Evolutionary conservation across 2,329 filamentous ascomycete genomes (phyloP), one percentile per base, ranked within the genome.

Genomic region (Sporothrix brasiliensis): DNA sequence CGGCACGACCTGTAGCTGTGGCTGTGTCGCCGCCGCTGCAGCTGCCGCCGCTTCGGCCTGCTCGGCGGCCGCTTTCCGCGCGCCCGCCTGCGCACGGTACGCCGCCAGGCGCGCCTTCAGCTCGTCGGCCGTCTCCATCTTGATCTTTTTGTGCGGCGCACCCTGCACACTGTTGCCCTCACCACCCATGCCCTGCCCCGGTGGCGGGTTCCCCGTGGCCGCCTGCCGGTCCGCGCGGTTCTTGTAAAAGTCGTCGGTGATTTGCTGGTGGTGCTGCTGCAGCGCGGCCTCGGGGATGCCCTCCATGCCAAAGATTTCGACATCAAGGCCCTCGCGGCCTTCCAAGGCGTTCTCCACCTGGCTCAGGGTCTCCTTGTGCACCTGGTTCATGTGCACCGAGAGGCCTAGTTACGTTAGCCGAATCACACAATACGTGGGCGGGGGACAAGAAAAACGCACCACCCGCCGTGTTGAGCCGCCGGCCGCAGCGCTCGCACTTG

Each of bases 291-390:
- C 91, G 2, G 95, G 95, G 50, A 98, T 92, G 77, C 95, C 95
- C 79, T 97, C 93, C 92, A 97, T 97, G 77, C 94, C 95, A 79
- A 98, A 99, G 77, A 99, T 97, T 81, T 99, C 95, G 72, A 97
- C 89, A 72, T 97, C 93, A 72, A 97, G 88, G 71, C 91, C 91
- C 74, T 92, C 88, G 73, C 95, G 89, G 77, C 94, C 94, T 0
- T 92, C 90, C 3, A 97, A 86, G 66, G 95, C 93, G 85, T 98
- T 97, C 76, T 97, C 94, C 77, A 99, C 93, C 58, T 89, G 88
- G 24, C 88, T 89, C 66, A 98, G 86, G 41, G 90, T 92, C 79
- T 97, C 94, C 80, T 99, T 99, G 84, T 99, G 95, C 63, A 99
- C 95, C 80, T 99, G 95, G 78, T 94, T 96, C 92, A 98, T 91